These are phyloP conservation scores for Lentinula detonsa DNA, from an alignment of 768 basidiomycete genomes.

Conservation along the genomic window DNA sequence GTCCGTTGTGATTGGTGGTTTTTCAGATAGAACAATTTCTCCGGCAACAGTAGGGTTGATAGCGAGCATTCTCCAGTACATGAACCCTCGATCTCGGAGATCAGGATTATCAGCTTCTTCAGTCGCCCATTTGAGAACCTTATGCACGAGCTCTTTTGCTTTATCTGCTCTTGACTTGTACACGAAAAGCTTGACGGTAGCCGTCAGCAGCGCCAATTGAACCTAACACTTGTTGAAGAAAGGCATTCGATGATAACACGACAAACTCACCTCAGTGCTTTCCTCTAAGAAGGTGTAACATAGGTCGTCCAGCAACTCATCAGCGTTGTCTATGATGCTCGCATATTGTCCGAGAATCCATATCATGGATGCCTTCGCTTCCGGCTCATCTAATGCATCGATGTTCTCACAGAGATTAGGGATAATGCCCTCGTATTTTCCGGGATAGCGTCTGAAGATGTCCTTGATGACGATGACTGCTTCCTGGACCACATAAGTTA, in stretches of 20 bases:
- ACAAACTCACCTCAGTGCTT: conserved; percentile 73
- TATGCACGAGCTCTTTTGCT: conserved; percentile 86
- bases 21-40: conserved; percentile 87
- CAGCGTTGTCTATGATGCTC: conserved; percentile 90
- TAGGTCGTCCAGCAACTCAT: conserved; percentile 91
- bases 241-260: background rate
- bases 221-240: conserved; percentile 48
- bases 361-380: conserved; percentile 95
- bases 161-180: conserved; percentile 80
- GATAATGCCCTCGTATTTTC: conserved; percentile 94
- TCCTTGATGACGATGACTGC: conserved; percentile 97
- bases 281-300: conserved; percentile 88
- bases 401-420: conserved; percentile 90
- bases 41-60: conserved; percentile 85
- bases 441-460: conserved; percentile 95
- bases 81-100: conserved; percentile 93
- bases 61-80: conserved; percentile 98
- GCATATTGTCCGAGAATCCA: conserved; percentile 99
- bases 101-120: conserved; percentile 99
- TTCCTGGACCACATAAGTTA: conserved; percentile 95
- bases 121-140: conserved; percentile 94
- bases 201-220: conserved; percentile 90
- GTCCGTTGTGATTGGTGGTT: conserved; percentile 96
- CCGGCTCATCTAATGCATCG: conserved; percentile 89
- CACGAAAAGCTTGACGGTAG: conserved; percentile 93